Base-by-base conservation (phyloP, 768 basidiomycete species). In the Leccinellum albellum region DNA sequence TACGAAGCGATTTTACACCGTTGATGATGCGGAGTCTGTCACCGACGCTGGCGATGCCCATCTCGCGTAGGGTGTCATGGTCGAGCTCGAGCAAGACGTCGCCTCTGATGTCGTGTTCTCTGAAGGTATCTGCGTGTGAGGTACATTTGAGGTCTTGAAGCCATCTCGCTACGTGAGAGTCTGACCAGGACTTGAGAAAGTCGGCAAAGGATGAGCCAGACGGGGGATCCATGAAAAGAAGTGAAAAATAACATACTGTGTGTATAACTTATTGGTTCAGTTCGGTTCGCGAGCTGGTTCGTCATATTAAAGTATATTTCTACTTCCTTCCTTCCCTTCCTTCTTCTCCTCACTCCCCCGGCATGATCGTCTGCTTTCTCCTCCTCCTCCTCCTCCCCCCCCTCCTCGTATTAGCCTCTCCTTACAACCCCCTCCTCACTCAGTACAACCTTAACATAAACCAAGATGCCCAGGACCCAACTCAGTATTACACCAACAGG, bases 81-180 rank as follows among this genome's bases (percentile, higher is more conserved):
- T 98, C 96, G 46, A 98, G 76, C 61, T 99, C 97, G 50, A 98
- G 79, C 17, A 99, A 75, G 21, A 99, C 86, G 67, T 92, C 89
- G 6, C 96, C 94, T 51, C 92, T 76, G 64, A 99, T 96, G 68
- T 99, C 96, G 74, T 96, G 90, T 4, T 81, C 78, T 49, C 79
- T 82, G 76, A 99, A 99, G 0, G 80, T 77, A 8, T 78, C 72
- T 10, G 86, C 83, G 66, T 87, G 88, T 37, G 78, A 77, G 0
- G 75, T 80, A 65, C 93, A 94, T 66, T 84, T 89, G 64, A 89
- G 85, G 17, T 91, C 84, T 0, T 78, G 64, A 32, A 99, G 80
- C 90, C 95, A 99, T 48, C 77, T 76, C 2, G 86, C 80, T 55
- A 91, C 86, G 63, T 89, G 85, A 4, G 64, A 63, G 66, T 92